Conservation (phyloP, 1,139 yeast species). For the Suhomyces taliae region DNA sequence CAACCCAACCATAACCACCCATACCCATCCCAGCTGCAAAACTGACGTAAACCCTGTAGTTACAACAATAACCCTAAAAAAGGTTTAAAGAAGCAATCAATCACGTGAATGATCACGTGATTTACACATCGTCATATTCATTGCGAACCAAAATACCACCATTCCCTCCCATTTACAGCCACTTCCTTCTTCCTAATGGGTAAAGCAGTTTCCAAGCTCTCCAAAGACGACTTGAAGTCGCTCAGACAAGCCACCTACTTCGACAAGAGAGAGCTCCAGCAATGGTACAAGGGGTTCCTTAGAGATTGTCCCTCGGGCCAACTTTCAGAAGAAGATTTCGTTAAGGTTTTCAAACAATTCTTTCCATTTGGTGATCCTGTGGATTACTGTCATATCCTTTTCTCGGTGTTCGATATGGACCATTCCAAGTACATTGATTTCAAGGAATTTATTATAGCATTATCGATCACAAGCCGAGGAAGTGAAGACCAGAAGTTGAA, state of each 20-base stretch:
- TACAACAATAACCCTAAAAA: too few species aligned
- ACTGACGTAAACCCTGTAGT: too few species aligned
- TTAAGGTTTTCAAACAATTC: conserved; percentile 90
- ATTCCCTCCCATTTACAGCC: neutral
- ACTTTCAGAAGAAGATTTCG: conserved; percentile 82
- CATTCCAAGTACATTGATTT: conserved; percentile 82
- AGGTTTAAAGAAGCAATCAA: too few species aligned
- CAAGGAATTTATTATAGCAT: conserved; percentile 86
- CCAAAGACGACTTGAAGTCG: conserved; percentile 84
- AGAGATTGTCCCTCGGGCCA: conserved; percentile 95
- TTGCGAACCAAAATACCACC: neutral
- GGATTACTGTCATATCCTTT: conserved; percentile 85
- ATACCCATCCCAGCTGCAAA: too few species aligned
- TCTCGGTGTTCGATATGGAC: conserved; percentile 85
- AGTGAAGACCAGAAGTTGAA: conserved; percentile 78
- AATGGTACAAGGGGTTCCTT: conserved; percentile 95
- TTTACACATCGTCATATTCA: neutral
- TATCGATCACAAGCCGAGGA: conserved; percentile 89
- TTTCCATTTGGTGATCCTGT: conserved; percentile 98
- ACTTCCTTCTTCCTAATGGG: conserved; percentile 60
- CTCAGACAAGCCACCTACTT: conserved; percentile 87
- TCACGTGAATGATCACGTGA: neutral
- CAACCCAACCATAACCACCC: too few species aligned
- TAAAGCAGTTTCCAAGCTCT: conserved; percentile 87
- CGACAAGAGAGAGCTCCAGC: conserved; percentile 91